phyloP scores from a whole-genome alignment of 768 basidiomycete species.

The Ramaria sp. region DNA sequence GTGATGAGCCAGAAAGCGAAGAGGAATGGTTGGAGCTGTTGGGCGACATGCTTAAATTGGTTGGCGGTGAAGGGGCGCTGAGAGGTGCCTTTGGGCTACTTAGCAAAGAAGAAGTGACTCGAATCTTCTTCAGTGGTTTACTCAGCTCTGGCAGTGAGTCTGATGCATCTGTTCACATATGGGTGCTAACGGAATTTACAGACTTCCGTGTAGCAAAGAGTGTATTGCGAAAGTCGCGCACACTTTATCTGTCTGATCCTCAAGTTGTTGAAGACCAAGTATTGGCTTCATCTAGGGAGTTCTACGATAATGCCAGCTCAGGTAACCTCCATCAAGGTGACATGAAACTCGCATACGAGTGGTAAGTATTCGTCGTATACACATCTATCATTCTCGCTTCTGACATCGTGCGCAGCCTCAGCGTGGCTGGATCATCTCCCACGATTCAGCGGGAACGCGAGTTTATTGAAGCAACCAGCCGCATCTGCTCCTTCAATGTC shows the following conservation, averaged over 20 bases:
- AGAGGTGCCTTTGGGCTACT: conserved; percentile 77
- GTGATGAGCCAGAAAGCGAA: conserved; percentile 42
- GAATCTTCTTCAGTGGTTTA: conserved; percentile 81
- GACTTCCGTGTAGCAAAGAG: conserved; percentile 59
- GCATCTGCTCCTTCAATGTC: conserved; percentile 87
- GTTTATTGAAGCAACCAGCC: conserved; percentile 96
- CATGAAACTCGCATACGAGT: conserved; percentile 96
- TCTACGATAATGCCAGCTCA: conserved; percentile 89
- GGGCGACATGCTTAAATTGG: conserved; percentile 83
- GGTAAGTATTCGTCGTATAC: conserved; percentile 39
- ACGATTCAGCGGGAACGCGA: conserved; percentile 62
- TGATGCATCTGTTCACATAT: conserved; percentile 8
- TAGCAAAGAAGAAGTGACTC: conserved; percentile 54
- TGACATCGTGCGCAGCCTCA: conserved; percentile 39
- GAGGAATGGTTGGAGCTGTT: conserved; percentile 84
- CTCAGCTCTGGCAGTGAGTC: conserved; percentile 81
- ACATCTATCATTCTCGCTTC: conserved; percentile 5
- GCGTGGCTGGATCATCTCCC: conserved; percentile 58
- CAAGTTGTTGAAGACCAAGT: conserved; percentile 66
- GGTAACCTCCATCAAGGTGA: conserved; percentile 90
- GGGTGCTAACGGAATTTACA: conserved; percentile 18
- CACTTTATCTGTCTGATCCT: conserved; percentile 26
- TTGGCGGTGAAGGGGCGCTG: conserved; percentile 46
- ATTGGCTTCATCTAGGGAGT: conserved; percentile 70
- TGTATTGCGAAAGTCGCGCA: conserved; percentile 31